These are phyloP conservation scores for Penicillium sp. DNA, from an alignment of 2,329 filamentous ascomycete species.

Conservation along the genomic window DNA sequence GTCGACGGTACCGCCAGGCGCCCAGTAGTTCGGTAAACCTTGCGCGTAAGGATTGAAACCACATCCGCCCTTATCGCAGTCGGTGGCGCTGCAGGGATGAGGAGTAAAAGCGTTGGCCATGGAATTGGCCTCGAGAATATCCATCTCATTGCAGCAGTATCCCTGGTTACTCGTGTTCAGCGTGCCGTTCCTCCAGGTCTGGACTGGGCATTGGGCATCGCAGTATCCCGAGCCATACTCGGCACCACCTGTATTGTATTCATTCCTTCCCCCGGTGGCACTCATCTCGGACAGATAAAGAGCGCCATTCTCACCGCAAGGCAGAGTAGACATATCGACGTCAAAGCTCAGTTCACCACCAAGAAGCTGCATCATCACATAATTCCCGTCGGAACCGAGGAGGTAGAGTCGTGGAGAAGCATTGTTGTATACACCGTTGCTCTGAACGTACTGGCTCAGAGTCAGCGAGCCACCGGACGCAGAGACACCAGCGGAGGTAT, in stretches of 20 bases:
- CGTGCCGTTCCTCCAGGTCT: slow-evolving; percentile 58
- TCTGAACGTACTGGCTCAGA: slow-evolving; percentile 52
- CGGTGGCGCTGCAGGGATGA: slow-evolving; percentile 61
- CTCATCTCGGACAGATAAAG: slow-evolving; percentile 67
- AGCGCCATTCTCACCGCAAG: slow-evolving; percentile 72
- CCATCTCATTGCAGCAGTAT: slow-evolving; percentile 69
- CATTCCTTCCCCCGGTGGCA: slow-evolving; percentile 59
- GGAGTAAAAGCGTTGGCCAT: slow-evolving; percentile 67
- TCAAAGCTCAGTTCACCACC: slow-evolving; percentile 73
- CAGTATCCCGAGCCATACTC: slow-evolving; percentile 67
- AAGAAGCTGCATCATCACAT: slow-evolving; percentile 66
- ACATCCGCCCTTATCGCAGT: slow-evolving; percentile 71
- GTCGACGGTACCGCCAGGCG: slow-evolving; percentile 60
- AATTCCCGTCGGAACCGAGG: slow-evolving; percentile 62
- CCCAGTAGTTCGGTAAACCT: slow-evolving; percentile 67
- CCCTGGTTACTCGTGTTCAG: slow-evolving; percentile 58
- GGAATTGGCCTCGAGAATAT: slow-evolving; percentile 71
- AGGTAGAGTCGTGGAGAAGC: slow-evolving; percentile 64
- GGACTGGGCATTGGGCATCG: slow-evolving; percentile 58
- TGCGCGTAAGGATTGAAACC: slow-evolving; percentile 71
- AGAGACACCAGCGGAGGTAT: slow-evolving; percentile 57
- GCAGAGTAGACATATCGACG: slow-evolving; percentile 68
- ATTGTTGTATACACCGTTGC: slow-evolving; percentile 38
- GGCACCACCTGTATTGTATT: slow-evolving; percentile 61
- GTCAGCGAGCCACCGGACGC: slow-evolving; percentile 52